Evolutionary conservation across 2,329 filamentous ascomycete genomes (phyloP).

Genomic region (Aschersonia sp.): DNA sequence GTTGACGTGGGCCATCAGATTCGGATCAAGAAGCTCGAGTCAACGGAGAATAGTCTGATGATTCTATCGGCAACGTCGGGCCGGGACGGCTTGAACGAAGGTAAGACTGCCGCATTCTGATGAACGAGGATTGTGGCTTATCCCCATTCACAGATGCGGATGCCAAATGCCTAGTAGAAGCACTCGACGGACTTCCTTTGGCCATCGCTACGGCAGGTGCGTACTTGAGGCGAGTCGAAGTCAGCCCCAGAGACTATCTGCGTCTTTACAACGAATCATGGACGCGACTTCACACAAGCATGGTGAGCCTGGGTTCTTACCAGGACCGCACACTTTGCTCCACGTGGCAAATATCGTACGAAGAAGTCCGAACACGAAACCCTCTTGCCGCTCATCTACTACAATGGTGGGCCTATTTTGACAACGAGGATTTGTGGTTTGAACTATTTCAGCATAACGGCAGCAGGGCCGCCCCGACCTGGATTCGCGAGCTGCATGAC

Average conservation of each 20-base stretch:
- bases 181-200: slow-evolving; percentile 29
- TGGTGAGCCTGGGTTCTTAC: slow-evolving; percentile 6
- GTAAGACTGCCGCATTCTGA: slow-evolving; percentile 7
- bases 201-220: slow-evolving; percentile 29
- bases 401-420: slow-evolving; percentile 1
- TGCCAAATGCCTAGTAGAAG: slow-evolving; percentile 2
- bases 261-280: slow-evolving; percentile 22
- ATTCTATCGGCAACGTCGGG: slow-evolving; percentile 16
- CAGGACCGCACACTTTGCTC: slow-evolving; percentile 16
- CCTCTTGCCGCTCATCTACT: neutral
- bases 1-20: slow-evolving; percentile 18
- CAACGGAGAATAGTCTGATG: slow-evolving; percentile 14
- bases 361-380: slow-evolving; percentile 14
- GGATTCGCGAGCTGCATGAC: neutral
- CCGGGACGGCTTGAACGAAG: slow-evolving; percentile 8
- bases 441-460: neutral
- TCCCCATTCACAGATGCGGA: neutral
- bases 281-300: slow-evolving; percentile 16
- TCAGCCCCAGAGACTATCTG: slow-evolving; percentile 23
- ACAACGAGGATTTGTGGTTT: slow-evolving; percentile 1
- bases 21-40: slow-evolving; percentile 15
- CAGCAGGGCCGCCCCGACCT: neutral
- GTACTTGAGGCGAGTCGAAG: slow-evolving; percentile 23
- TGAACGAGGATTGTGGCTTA: slow-evolving; percentile 1
- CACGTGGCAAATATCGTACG: slow-evolving; percentile 24